Evolutionary conservation across 2,329 filamentous ascomycete genomes (phyloP).

Genomic region (Chaetomium sp.): DNA sequence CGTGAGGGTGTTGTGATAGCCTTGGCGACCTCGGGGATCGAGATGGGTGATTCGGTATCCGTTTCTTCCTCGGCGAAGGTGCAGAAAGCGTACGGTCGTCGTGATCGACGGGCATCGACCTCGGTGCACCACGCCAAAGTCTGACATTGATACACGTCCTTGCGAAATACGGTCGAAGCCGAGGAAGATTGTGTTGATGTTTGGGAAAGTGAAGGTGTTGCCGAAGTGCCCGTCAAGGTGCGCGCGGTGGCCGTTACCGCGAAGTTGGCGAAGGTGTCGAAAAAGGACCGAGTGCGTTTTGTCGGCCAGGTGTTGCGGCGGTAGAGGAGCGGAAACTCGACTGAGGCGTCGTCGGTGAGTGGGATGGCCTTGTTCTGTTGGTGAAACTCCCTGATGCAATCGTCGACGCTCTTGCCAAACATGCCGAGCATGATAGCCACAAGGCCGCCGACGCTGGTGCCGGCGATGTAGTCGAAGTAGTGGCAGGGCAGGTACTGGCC

Average conservation of each 20-base stretch:
- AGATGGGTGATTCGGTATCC: conserved; percentile 12
- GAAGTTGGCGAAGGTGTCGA: conserved; percentile 23
- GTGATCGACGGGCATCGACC: conserved; percentile 15
- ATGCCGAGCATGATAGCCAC: conserved; percentile 25
- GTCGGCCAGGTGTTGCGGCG: conserved; percentile 21
- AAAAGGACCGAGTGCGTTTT: conserved; percentile 21
- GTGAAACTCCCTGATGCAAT: conserved; percentile 22
- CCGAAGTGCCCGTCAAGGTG: neutral
- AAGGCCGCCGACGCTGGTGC: conserved; percentile 22
- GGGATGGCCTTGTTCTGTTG: conserved; percentile 22
- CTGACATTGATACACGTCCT: conserved; percentile 22
- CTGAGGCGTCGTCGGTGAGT: conserved; percentile 14
- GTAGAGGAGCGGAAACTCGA: conserved; percentile 19
- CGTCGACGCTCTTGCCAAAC: conserved; percentile 19
- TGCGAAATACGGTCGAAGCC: conserved; percentile 18
- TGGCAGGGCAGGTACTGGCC: conserved; percentile 23
- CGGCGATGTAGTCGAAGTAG: conserved; percentile 25
- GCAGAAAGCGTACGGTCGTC: conserved; percentile 22
- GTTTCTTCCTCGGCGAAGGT: conserved; percentile 22
- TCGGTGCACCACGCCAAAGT: conserved; percentile 24
- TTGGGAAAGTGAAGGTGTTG: conserved; percentile 1
- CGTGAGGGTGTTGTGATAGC: conserved; percentile 22
- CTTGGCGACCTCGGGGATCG: conserved; percentile 24
- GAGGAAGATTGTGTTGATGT: conserved; percentile 9
- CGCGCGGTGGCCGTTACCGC: conserved; percentile 15